Percentiles rank a stretch among this genome's conserved stretches.
phyloP scores from a whole-genome alignment of 225 moss, liverwort and hornwort genomes.

The Rhytidiadelphus loreus region DNA sequence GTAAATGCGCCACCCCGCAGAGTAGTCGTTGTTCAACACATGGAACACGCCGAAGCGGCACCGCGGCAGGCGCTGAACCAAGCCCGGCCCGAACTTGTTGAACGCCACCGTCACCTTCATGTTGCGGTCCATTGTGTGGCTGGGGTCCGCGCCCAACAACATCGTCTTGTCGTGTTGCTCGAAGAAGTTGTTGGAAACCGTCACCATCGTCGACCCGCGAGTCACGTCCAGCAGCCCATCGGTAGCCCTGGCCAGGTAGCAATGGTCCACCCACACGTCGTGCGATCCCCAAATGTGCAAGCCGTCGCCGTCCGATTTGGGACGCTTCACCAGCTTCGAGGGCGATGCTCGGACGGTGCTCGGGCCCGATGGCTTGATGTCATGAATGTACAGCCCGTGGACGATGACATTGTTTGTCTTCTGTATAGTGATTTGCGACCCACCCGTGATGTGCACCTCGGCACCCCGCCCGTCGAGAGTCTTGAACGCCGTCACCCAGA shows the following conservation, averaged over 20 bases:
- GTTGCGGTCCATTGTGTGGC: constrained; percentile 2
- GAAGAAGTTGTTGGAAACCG: constrained; percentile 34
- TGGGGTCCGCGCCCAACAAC: constrained; percentile 13
- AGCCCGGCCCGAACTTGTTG: constrained; percentile 32
- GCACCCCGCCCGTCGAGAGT: constrained; percentile 37
- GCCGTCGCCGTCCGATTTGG: constrained; percentile 15
- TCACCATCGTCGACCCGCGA: constrained; percentile 4
- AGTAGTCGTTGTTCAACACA: constrained; percentile 47
- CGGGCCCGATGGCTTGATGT: constrained; percentile 10
- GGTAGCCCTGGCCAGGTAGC: constrained; percentile 25
- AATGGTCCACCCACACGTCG: constrained; percentile 45
- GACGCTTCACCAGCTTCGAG: not conserved
- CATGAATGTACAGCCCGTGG: constrained; percentile 35
- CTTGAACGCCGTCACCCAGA: constrained; percentile 29
- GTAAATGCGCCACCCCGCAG: constrained; percentile 19
- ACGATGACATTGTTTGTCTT: constrained; percentile 22
- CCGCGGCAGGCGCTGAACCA: constrained; percentile 28
- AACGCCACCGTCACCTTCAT: constrained; percentile 37
- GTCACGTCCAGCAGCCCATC: constrained; percentile 41
- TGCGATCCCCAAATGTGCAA: constrained; percentile 18
- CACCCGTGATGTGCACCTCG: constrained; percentile 19
- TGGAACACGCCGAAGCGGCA: constrained; percentile 40
- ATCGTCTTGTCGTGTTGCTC: constrained; percentile 41
- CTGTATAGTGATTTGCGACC: constrained; percentile 22
- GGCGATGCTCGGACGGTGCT: constrained; percentile 10